Conservation (phyloP, 495 filamentous ascomycete species). For the Zalerion maritima region DNA sequence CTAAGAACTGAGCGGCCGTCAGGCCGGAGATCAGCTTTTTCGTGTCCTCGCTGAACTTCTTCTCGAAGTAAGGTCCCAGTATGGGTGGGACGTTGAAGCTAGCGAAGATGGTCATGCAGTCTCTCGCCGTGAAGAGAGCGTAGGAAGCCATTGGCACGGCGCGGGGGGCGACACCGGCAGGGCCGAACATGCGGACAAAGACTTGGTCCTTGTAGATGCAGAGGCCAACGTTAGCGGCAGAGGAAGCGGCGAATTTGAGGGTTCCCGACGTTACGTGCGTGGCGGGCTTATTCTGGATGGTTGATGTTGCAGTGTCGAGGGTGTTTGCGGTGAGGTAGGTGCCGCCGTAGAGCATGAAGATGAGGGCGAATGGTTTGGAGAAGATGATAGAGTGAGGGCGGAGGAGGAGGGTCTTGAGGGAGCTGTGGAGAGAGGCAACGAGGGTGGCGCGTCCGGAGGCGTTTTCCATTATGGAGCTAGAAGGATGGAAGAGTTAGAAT, state of each 20-base stretch:
- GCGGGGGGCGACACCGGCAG: slow-evolving; percentile 29
- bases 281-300: slow-evolving; percentile 38
- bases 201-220: slow-evolving; percentile 88
- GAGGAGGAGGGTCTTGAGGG: slow-evolving; percentile 46
- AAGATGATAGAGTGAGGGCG: slow-evolving; percentile 59
- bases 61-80: slow-evolving; percentile 49
- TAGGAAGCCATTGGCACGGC: slow-evolving; percentile 51
- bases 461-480: slow-evolving; percentile 88
- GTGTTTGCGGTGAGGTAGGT: slow-evolving; percentile 86
- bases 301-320: slow-evolving; percentile 69
- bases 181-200: slow-evolving; percentile 73
- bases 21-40: slow-evolving; percentile 25
- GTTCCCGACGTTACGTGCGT: slow-evolving; percentile 52
- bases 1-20: slow-evolving; percentile 62
- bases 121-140: slow-evolving; percentile 65
- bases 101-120: slow-evolving; percentile 85
- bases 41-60: slow-evolving; percentile 34
- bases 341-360: slow-evolving; percentile 77
- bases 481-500: slow-evolving; percentile 8
- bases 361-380: slow-evolving; percentile 70
- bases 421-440: slow-evolving; percentile 45
- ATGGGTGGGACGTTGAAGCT: slow-evolving; percentile 82
- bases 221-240: slow-evolving; percentile 72
- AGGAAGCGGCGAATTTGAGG: slow-evolving; percentile 71
- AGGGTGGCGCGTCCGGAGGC: slow-evolving; percentile 71